Evolutionary conservation across 371 early-diverging fungal genomes (phyloP).

Genomic region (Lichtheimia ramosa): DNA sequence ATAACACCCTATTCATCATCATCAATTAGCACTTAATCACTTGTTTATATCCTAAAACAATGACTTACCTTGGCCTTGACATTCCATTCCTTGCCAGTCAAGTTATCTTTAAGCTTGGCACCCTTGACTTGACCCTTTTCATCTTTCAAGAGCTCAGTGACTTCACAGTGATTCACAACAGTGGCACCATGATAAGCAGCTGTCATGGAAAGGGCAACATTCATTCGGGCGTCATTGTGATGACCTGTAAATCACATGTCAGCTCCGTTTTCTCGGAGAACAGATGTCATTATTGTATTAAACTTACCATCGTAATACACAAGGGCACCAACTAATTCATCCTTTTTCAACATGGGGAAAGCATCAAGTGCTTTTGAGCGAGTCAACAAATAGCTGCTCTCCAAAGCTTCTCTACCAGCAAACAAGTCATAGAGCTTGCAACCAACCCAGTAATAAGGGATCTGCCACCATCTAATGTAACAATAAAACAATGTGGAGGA

Average conservation of each 20-base stretch:
- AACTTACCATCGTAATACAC: slow-evolving; percentile 95
- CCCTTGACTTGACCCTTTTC: slow-evolving; percentile 69
- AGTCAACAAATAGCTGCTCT: slow-evolving; percentile 85
- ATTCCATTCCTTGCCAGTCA: slow-evolving; percentile 89
- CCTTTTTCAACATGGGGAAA: slow-evolving; percentile 94
- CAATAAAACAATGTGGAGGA: neutral
- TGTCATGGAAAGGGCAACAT: slow-evolving; percentile 94
- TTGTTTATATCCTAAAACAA: neutral
- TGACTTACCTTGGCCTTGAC: slow-evolving; percentile 78
- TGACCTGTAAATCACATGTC: slow-evolving; percentile 62
- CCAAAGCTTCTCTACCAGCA: slow-evolving; percentile 89
- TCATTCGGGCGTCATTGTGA: slow-evolving; percentile 98
- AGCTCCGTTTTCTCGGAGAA: neutral
- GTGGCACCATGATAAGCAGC: slow-evolving; percentile 94
- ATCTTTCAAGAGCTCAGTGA: slow-evolving; percentile 81
- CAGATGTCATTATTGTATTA: no score
- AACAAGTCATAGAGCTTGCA: slow-evolving; percentile 96
- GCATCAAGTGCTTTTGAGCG: slow-evolving; percentile 86
- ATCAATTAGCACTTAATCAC: neutral
- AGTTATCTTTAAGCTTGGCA: slow-evolving; percentile 80
- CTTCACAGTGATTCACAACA: slow-evolving; percentile 96
- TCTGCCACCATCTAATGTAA: slow-evolving; percentile 79
- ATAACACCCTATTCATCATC: slow-evolving; percentile 74
- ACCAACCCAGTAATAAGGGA: slow-evolving; percentile 98
- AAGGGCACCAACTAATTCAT: slow-evolving; percentile 91